Percentiles rank a stretch among this genome's conserved stretches.
Conservation (phyloP, 202 grass and related monocot genomes). For the Carex arenaria region DNA sequence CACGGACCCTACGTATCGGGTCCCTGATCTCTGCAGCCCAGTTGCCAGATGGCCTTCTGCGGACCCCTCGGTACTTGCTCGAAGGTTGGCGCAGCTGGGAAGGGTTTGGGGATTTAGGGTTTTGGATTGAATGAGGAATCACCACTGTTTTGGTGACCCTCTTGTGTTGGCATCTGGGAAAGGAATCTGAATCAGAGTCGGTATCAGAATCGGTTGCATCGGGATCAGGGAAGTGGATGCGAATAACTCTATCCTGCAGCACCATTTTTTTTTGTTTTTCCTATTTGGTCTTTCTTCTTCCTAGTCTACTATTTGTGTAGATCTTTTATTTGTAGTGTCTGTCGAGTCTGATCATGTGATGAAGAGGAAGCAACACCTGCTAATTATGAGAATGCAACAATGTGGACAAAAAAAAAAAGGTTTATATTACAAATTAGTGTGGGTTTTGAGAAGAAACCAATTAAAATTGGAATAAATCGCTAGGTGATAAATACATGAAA, state of each 20-base stretch:
- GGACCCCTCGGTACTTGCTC: slow-evolving; percentile 61
- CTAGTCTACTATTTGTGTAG: neutral
- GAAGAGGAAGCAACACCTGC: slow-evolving; percentile 13
- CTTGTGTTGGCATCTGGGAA: neutral
- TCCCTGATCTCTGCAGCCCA: slow-evolving; percentile 78
- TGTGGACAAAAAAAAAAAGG: neutral
- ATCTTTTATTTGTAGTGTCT: neutral
- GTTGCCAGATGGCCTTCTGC: slow-evolving; percentile 36
- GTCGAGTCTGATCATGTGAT: slow-evolving; percentile 1
- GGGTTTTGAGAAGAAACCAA: neutral
- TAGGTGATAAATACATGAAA: slow-evolving; percentile 1
- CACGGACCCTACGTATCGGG: slow-evolving; percentile 35
- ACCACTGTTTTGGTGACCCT: neutral
- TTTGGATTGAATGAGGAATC: neutral
- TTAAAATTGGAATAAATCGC: neutral
- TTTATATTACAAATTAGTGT: neutral
- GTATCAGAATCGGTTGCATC: slow-evolving; percentile 67
- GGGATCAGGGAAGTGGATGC: slow-evolving; percentile 40
- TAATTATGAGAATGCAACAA: slow-evolving; percentile 2
- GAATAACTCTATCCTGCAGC: too few species aligned
- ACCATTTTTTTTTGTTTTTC: too few species aligned
- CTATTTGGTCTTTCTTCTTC: too few species aligned
- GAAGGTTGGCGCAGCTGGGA: slow-evolving; percentile 13
- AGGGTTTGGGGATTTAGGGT: neutral
- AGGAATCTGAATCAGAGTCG: slow-evolving; percentile 30